Percentiles rank a stretch among this genome's conserved stretches.
phyloP scores from a whole-genome alignment of 139 green algal species.

The Ettlia oleoabundans region DNA sequence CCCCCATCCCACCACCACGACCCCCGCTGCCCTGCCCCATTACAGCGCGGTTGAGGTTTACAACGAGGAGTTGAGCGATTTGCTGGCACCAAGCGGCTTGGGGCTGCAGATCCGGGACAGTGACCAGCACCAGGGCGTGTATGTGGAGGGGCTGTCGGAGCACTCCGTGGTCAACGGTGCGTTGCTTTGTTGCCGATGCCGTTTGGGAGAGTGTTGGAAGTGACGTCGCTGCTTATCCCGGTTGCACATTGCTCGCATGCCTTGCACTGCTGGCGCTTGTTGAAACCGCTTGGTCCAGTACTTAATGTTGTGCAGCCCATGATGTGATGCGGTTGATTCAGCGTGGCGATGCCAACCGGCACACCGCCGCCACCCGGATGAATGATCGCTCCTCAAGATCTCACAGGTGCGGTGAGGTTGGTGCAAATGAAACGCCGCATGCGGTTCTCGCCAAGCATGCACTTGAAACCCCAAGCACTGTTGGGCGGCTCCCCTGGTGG shows the following conservation, averaged over 20 bases:
- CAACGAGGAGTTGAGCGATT: slow-evolving; percentile 93
- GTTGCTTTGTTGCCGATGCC: neutral
- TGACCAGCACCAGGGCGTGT: slow-evolving; percentile 78
- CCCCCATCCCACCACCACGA: neutral
- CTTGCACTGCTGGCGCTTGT: neutral
- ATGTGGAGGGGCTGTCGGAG: slow-evolving; percentile 87
- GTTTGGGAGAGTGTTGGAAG: neutral
- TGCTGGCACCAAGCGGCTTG: slow-evolving; percentile 64
- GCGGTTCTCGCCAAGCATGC: too few species aligned
- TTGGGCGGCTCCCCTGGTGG: too few species aligned
- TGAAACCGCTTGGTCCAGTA: neutral
- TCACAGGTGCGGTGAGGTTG: too few species aligned
- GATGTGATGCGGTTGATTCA: slow-evolving; percentile 80
- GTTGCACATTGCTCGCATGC: too few species aligned
- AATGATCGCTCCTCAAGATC: slow-evolving; percentile 90
- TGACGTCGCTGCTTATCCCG: too few species aligned
- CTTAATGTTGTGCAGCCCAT: slow-evolving; percentile 30
- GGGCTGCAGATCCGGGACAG: slow-evolving; percentile 76
- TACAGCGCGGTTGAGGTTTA: slow-evolving; percentile 91
- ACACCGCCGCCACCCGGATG: slow-evolving; percentile 85
- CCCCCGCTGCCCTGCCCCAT: neutral
- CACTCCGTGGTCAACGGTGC: slow-evolving; percentile 74
- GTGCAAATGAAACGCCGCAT: too few species aligned
- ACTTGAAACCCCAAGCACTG: too few species aligned
- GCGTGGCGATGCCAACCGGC: slow-evolving; percentile 70